Conservation (phyloP, 2,329 filamentous ascomycete genomes). For the Pyrenophora tritici-repentis region DNA sequence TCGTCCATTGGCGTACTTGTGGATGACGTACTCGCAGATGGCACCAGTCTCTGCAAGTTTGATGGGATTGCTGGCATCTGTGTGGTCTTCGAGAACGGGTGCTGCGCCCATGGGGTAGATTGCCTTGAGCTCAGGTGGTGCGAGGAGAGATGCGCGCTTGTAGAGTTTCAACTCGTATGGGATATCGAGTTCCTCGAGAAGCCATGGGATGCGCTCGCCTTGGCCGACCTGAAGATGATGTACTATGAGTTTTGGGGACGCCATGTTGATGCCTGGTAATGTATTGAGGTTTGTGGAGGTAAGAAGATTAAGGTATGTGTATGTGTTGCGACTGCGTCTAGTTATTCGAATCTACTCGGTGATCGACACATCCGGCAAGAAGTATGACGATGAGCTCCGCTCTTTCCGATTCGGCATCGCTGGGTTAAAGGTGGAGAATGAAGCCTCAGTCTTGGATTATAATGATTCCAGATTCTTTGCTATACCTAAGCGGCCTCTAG, state of each 20-base stretch:
- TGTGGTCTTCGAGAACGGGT: slow-evolving; percentile 63
- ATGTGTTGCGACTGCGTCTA: not conserved
- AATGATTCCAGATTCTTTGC: too few relatives aligned
- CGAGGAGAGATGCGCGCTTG: slow-evolving; percentile 53
- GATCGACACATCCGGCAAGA: slow-evolving; percentile 10
- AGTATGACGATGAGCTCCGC: slow-evolving; percentile 6
- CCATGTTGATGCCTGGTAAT: slow-evolving; percentile 12
- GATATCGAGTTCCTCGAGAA: slow-evolving; percentile 67
- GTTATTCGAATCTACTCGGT: slow-evolving; percentile 8
- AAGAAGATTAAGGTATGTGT: not conserved
- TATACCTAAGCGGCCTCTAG: not conserved
- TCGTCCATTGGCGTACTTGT: slow-evolving; percentile 55
- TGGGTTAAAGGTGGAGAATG: not conserved
- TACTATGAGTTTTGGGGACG: slow-evolving; percentile 37
- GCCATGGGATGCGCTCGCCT: slow-evolving; percentile 67
- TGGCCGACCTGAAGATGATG: slow-evolving; percentile 57
- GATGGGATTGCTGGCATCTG: slow-evolving; percentile 51
- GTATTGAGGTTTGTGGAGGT: not conserved
- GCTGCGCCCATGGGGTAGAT: slow-evolving; percentile 57
- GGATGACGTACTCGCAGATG: slow-evolving; percentile 65
- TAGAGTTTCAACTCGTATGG: slow-evolving; percentile 58
- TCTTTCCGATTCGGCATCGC: slow-evolving; percentile 8
- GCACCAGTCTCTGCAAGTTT: slow-evolving; percentile 65
- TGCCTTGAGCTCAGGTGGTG: slow-evolving; percentile 37
- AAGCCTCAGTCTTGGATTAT: not conserved